These are phyloP conservation scores for Tricharina praecox DNA, from an alignment of 495 filamentous ascomycete species.

Conservation along the genomic window DNA sequence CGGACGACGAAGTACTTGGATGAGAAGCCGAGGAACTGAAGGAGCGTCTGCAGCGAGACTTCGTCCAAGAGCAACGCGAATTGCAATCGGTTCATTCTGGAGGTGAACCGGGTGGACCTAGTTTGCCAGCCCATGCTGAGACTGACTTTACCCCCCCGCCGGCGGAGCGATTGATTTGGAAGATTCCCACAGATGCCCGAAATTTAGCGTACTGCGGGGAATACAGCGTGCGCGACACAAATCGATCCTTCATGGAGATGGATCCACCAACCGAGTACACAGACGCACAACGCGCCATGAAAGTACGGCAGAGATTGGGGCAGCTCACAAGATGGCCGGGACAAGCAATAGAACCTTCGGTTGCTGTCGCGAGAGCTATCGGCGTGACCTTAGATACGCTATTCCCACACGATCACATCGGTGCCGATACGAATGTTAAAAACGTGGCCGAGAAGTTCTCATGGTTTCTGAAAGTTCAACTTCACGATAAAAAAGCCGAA, in stretches of 20 bases:
- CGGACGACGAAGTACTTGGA: background rate
- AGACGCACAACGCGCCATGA: slow-evolving; percentile 2
- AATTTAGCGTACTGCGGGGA: background rate
- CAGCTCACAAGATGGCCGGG: slow-evolving; percentile 7
- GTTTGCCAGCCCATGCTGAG: too few species aligned
- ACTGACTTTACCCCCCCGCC: too few species aligned
- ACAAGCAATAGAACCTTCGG: background rate
- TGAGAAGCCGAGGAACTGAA: background rate
- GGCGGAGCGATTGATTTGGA: too few species aligned
- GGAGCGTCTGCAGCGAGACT: background rate
- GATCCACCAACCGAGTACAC: too few species aligned
- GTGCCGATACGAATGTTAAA: background rate
- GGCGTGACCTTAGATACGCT: slow-evolving; percentile 3
- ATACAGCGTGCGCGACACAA: background rate
- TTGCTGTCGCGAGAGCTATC: slow-evolving; percentile 6
- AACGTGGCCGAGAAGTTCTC: too few species aligned
- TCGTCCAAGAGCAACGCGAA: too few species aligned
- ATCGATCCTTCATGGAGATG: too few species aligned
- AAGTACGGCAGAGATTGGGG: slow-evolving; percentile 2
- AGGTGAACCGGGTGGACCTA: too few species aligned
- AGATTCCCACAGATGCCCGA: background rate
- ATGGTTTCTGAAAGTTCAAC: background rate
- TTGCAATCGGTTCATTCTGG: too few species aligned
- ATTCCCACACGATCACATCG: background rate
- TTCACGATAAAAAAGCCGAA: background rate